Percentiles rank a stretch among this genome's conserved stretches.
Conservation (phyloP, 768 basidiomycete genomes). For the Candolleomyces eurysporus region DNA sequence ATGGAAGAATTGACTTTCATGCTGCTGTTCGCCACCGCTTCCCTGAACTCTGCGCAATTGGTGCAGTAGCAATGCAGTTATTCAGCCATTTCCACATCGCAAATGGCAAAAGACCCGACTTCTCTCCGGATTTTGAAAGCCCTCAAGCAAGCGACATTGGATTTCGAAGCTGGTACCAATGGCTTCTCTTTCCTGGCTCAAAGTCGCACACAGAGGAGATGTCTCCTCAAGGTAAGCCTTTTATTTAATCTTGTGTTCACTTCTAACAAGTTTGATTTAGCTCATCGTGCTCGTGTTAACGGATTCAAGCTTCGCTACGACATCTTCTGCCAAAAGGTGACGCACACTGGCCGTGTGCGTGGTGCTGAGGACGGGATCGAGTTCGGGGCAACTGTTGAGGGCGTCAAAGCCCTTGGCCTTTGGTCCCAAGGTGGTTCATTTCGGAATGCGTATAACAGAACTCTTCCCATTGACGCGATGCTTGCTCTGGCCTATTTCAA, state of each 20-base stretch:
- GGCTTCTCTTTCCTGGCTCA: neutral
- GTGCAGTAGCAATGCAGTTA: neutral
- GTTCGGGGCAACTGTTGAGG: neutral
- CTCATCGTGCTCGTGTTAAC: neutral
- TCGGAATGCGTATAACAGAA: neutral
- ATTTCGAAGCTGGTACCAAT: neutral
- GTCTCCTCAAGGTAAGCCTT: neutral
- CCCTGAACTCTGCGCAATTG: neutral
- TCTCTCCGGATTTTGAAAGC: neutral
- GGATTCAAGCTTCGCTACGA: neutral
- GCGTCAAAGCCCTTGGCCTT: neutral
- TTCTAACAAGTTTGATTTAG: neutral
- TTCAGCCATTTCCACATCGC: neutral
- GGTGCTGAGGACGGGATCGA: neutral
- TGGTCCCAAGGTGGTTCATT: neutral
- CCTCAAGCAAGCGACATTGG: neutral
- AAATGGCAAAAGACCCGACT: neutral
- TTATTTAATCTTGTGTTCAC: neutral
- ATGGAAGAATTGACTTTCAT: neutral
- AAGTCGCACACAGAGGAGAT: neutral
- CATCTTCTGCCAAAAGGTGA: neutral
- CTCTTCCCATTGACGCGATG: neutral
- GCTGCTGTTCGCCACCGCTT: neutral
- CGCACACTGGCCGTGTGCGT: neutral
- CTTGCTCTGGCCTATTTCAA: neutral